Percentiles rank a stretch among this genome's conserved stretches.
These are phyloP conservation scores for Aureobasidium sp. DNA, from an alignment of 2,329 filamentous ascomycete genomes.

Conservation along the genomic window DNA sequence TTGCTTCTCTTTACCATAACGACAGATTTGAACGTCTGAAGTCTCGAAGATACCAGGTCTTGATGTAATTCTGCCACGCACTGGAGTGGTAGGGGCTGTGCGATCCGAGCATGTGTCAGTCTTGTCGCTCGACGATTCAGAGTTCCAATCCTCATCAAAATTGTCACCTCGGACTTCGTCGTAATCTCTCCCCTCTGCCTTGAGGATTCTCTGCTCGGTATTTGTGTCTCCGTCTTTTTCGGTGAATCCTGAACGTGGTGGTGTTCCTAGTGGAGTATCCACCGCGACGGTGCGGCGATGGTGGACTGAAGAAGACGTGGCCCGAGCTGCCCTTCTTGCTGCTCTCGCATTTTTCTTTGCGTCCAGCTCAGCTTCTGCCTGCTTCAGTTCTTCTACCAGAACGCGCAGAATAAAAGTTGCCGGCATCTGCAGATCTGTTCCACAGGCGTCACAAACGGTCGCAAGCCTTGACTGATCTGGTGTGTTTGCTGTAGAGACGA, in stretches of 20 bases:
- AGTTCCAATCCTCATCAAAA: neutral
- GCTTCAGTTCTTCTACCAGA: neutral
- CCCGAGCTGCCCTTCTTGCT: neutral
- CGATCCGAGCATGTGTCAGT: neutral
- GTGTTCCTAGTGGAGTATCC: neutral
- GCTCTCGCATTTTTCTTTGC: neutral
- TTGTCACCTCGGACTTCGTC: neutral
- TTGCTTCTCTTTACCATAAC: neutral
- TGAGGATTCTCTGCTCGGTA: neutral
- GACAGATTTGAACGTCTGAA: conserved; percentile 6
- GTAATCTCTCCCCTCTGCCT: neutral
- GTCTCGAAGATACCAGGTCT: conserved; percentile 1
- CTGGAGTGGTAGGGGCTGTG: neutral
- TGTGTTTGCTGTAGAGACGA: conserved; percentile 4
- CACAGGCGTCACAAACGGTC: neutral
- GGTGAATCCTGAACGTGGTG: neutral
- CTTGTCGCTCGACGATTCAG: neutral
- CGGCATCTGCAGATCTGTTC: neutral
- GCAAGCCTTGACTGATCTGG: neutral
- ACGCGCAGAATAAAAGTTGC: neutral
- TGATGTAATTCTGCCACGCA: neutral
- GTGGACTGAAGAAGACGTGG: neutral
- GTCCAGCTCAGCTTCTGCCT: neutral
- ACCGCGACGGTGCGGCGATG: neutral
- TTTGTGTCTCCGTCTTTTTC: too few species aligned